Percentiles rank a stretch among this genome's conserved stretches.
Conservation (phyloP, 257 asterid species). For the Hygrophila difformis region DNA sequence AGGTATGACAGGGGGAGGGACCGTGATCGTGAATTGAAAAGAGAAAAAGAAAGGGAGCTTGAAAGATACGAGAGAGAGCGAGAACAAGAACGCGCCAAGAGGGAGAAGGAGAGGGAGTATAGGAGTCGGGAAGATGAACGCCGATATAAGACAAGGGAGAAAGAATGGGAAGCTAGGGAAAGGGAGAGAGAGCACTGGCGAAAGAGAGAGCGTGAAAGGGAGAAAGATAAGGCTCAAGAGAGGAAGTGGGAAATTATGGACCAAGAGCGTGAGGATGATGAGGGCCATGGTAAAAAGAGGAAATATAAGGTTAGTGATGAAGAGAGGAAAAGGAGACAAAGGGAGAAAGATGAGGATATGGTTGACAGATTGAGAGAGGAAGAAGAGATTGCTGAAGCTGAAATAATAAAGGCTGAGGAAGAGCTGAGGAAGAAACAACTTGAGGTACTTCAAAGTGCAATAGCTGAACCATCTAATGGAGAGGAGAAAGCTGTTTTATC, state of each 20-base stretch:
- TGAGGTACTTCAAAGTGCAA: constrained; percentile 38
- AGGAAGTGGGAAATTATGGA: constrained; percentile 71
- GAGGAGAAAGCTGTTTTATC: constrained; percentile 28
- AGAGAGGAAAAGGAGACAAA: constrained; percentile 75
- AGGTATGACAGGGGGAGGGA: constrained; percentile 79
- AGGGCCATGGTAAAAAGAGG: constrained; percentile 73
- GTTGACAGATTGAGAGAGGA: constrained; percentile 76
- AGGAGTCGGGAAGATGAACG: constrained; percentile 96
- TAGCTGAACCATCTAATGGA: constrained; percentile 36
- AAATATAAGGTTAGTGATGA: constrained; percentile 75
- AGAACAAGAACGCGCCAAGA: constrained; percentile 86
- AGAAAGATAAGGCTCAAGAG: constrained; percentile 78
- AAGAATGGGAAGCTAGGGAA: constrained; percentile 98
- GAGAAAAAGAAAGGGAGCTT: constrained; percentile 86
- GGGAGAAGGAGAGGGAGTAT: constrained; percentile 91
- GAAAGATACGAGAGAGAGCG: constrained; percentile 94
- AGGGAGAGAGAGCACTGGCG: constrained; percentile 87
- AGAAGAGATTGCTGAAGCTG: constrained; percentile 77
- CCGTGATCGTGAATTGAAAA: constrained; percentile 60
- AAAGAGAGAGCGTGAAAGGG: constrained; percentile 86
- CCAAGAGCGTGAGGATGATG: constrained; percentile 85
- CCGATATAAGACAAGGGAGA: constrained; percentile 77
- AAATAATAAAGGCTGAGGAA: constrained; percentile 59
- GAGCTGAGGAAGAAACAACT: constrained; percentile 54
- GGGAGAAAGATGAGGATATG: constrained; percentile 89